A percentile compares a stretch with the other conserved stretches of the same genome.
phyloP scores from a whole-genome alignment of 108 stramenopile genomes.

The Pseudonitzschia pungens region DNA sequence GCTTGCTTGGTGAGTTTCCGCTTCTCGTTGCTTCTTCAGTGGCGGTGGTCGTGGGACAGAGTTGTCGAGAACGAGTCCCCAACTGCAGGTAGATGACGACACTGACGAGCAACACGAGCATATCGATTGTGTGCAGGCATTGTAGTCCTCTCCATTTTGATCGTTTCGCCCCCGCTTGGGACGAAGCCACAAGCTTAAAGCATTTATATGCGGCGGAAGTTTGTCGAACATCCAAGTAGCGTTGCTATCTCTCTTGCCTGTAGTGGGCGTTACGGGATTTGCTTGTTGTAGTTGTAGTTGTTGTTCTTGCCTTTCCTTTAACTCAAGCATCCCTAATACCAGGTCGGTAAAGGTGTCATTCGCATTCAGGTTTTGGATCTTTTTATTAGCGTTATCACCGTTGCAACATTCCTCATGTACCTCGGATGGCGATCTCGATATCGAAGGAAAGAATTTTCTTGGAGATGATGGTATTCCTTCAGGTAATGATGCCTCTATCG shows the following conservation, averaged over 20 bases:
- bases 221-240: neutral
- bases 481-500: no score
- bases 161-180: neutral
- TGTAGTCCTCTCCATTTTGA: neutral
- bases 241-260: neutral
- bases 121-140: neutral
- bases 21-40: neutral
- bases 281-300: neutral
- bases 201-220: no score
- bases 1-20: neutral
- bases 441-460: no score
- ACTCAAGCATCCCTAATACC: neutral
- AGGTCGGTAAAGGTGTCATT: neutral
- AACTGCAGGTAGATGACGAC: neutral
- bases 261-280: neutral
- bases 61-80: neutral
- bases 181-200: neutral
- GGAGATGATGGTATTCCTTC: no score
- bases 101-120: neutral
- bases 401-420: no score
- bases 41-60: neutral
- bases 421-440: no score
- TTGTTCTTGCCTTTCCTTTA: neutral
- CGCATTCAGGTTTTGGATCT: neutral
- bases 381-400: no score